A percentile compares a stretch with the other conserved stretches of the same genome.
phyloP scores from a whole-genome alignment of 345 rosid species.

The Dipteronia sinensis region DNA sequence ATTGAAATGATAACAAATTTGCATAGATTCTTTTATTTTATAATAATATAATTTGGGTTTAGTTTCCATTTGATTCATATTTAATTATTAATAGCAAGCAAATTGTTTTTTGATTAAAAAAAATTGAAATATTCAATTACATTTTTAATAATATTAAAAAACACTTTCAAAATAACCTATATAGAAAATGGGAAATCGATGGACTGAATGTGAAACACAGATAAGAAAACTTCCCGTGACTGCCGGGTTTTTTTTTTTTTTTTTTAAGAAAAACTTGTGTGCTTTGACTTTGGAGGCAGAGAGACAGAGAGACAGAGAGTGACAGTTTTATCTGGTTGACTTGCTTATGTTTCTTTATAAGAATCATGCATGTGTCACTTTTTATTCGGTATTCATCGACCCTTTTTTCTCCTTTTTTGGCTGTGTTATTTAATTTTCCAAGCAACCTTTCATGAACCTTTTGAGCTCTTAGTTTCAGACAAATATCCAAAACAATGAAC shows the following conservation, averaged over 20 bases:
- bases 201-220: not conserved
- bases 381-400: slow-evolving; percentile 1
- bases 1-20: no score
- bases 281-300: not conserved
- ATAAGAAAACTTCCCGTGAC: not conserved
- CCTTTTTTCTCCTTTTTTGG: not conserved
- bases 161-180: no score
- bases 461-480: not conserved
- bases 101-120: no score
- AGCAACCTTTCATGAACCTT: not conserved
- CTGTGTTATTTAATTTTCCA: not conserved
- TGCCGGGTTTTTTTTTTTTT: not conserved
- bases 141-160: no score
- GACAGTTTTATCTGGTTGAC: not conserved
- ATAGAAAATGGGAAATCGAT: not conserved
- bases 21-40: no score
- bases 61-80: no score
- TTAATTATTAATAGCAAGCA: no score
- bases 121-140: no score
- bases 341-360: no score
- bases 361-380: not conserved
- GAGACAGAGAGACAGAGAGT: not conserved
- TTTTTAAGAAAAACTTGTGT: not conserved
- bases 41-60: no score
- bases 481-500: not conserved